Evolutionary conservation across 225 moss, liverwort and hornwort species (phyloP).

Genomic region (Neckera pumila): DNA sequence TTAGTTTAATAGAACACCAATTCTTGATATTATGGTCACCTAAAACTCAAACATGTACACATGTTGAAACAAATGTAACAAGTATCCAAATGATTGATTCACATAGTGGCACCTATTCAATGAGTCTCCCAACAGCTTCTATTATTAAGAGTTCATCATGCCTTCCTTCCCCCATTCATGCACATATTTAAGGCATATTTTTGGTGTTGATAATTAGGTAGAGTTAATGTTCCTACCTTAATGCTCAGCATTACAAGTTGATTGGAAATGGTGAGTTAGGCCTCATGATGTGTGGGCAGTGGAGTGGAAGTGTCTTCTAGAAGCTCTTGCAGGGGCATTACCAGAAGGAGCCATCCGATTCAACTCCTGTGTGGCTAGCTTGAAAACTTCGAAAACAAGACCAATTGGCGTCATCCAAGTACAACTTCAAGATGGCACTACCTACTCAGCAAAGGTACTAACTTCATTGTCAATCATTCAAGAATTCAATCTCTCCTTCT

Average conservation of each 20-base stretch:
- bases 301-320: not conserved
- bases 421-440: not conserved
- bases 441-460: not conserved
- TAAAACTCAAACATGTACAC: fast-evolving
- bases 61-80: not conserved
- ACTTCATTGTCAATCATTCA: not conserved
- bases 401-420: fast-evolving
- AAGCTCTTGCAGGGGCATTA: not conserved
- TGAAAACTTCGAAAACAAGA: not conserved
- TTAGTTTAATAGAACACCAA: not conserved
- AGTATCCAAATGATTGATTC: not conserved
- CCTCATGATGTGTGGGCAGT: not conserved
- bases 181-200: not conserved
- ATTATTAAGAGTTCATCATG: not conserved
- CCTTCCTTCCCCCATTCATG: not conserved
- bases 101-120: not conserved
- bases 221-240: fast-evolving
- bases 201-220: not conserved
- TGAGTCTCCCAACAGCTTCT: not conserved
- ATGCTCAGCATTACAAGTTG: not conserved
- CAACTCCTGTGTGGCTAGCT: fast-evolving
- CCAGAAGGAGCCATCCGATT: not conserved
- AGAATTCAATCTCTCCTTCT: not conserved
- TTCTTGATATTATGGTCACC: not conserved
- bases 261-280: not conserved